Conservation (phyloP, 2,329 filamentous ascomycete genomes). For the Cladophialophora exuberans region DNA sequence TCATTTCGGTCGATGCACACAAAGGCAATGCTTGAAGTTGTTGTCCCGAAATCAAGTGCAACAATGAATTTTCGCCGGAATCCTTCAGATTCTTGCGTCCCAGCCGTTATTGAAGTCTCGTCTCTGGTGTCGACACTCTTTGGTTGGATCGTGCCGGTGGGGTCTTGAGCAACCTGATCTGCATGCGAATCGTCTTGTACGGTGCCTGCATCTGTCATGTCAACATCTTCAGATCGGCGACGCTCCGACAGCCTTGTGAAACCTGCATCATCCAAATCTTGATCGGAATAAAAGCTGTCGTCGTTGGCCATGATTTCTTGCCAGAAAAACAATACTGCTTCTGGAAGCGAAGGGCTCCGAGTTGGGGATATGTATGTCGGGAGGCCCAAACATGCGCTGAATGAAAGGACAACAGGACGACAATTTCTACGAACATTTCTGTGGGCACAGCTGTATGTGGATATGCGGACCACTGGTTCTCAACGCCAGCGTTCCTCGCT, state of each 20-base stretch:
- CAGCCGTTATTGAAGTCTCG: not conserved
- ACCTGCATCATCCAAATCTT: not conserved
- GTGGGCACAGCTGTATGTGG: too few species aligned
- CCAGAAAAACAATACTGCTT: too few species aligned
- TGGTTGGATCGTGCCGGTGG: not conserved
- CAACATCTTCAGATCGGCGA: not conserved
- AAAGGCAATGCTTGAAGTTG: slow-evolving; percentile 94
- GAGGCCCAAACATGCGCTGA: not conserved
- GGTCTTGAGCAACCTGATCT: not conserved
- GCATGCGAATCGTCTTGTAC: not conserved
- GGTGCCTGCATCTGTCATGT: not conserved
- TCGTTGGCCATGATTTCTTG: not conserved
- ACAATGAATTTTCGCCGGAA: slow-evolving; percentile 73
- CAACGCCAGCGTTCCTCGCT: too few species aligned
- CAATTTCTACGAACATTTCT: too few species aligned
- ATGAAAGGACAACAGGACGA: too few species aligned
- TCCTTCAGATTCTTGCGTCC: not conserved
- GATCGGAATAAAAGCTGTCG: not conserved
- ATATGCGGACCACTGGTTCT: too few species aligned
- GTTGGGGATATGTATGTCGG: not conserved
- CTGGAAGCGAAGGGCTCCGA: too few species aligned
- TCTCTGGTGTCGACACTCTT: not conserved
- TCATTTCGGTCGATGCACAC: slow-evolving; percentile 34
- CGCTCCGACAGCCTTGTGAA: not conserved
- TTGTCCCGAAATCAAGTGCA: slow-evolving; percentile 97